Base-by-base conservation (phyloP, 208 protist genomes). In the Leishmania martiniquensis region DNA sequence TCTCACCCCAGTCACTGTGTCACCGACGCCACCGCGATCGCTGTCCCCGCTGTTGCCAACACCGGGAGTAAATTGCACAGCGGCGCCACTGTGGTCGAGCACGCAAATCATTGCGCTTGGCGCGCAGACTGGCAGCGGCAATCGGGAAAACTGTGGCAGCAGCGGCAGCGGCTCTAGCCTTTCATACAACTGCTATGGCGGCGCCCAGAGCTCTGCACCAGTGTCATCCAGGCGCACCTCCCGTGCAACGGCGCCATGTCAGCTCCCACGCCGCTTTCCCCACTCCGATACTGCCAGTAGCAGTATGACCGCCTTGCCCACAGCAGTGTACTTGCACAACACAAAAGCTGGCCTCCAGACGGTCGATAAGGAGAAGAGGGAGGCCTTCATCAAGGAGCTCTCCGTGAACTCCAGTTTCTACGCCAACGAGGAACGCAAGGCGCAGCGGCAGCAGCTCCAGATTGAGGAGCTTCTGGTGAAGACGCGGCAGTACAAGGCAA, bases 401-500 rank as follows among this genome's bases (percentile, higher is more conserved):
- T 93, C 91, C 5, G 78, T 89, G 47, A 89, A 90, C 65, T 93
- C 91, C 0, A 66, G 63, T 34, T 97, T 85, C 72, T 95, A 94
- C 76, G 47, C 52, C 1, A 94, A 97, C 74, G 89, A 97, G 71
- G 79, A 93, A 79, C 85, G 90, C 4, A 95, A 93, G 80, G 80
- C 84, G 0, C 60, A 82, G 39, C 39, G 39, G n/a, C 86, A 88
- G 32, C 62, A 90, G 68, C 67, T 71, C 42, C 78, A 85, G 25
- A 66, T 95, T 0, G 81, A 88, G 5, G 37, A 81, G 25, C 66
- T 94, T 55, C 63, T 86, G 7, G 75, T 85, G 12, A 90, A 92
- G 66, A 77, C 76, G 29, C 76, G 67, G 9, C 44, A 80, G 29
- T 90, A 83, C 66, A 76, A 90, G 37, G 70, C 69, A 29, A 82